phyloP scores from a whole-genome alignment of 352 stramenopile genomes.

The Pythium aphanidermatum region DNA sequence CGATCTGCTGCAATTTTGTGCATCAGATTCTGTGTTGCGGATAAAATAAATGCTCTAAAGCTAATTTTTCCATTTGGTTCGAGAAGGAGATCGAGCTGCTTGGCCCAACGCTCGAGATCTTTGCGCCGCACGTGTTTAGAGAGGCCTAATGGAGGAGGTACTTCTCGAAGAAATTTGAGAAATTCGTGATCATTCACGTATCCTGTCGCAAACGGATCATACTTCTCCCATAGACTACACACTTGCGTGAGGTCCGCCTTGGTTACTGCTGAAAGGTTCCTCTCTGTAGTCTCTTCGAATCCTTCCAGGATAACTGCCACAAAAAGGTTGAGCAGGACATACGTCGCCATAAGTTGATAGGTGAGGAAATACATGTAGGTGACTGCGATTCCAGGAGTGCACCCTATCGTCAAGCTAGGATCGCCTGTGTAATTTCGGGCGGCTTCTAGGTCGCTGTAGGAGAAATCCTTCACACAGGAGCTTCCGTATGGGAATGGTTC shows the following conservation, averaged over 20 bases:
- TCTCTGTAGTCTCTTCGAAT: conserved; percentile 55
- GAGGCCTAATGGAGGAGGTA: conserved; percentile 34
- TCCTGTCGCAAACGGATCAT: conserved; percentile 24
- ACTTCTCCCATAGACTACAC: conserved; percentile 28
- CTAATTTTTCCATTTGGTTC: conserved; percentile 24
- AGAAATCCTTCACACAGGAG: conserved; percentile 35
- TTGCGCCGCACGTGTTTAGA: conserved; percentile 15
- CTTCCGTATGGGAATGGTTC: conserved; percentile 23
- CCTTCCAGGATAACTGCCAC: conserved; percentile 77
- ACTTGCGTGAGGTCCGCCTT: conserved; percentile 32
- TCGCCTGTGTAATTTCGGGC: conserved; percentile 22
- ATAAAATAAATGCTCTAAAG: conserved; percentile 35
- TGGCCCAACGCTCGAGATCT: conserved; percentile 30
- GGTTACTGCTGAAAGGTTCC: conserved; percentile 27
- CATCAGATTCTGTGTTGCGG: conserved; percentile 29
- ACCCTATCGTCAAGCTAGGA: conserved; percentile 31
- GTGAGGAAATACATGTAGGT: conserved; percentile 66
- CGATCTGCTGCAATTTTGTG: conserved; percentile 20
- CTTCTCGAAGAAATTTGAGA: conserved; percentile 28
- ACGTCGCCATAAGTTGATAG: conserved; percentile 58
- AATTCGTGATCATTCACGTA: conserved; percentile 36
- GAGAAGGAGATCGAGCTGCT: conserved; percentile 24
- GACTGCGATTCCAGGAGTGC: conserved; percentile 24
- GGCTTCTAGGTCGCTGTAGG: conserved; percentile 22
- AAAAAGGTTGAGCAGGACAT: conserved; percentile 75